phyloP scores from a whole-genome alignment of 2,329 filamentous ascomycete genomes.

The Colletotrichum aenigma region DNA sequence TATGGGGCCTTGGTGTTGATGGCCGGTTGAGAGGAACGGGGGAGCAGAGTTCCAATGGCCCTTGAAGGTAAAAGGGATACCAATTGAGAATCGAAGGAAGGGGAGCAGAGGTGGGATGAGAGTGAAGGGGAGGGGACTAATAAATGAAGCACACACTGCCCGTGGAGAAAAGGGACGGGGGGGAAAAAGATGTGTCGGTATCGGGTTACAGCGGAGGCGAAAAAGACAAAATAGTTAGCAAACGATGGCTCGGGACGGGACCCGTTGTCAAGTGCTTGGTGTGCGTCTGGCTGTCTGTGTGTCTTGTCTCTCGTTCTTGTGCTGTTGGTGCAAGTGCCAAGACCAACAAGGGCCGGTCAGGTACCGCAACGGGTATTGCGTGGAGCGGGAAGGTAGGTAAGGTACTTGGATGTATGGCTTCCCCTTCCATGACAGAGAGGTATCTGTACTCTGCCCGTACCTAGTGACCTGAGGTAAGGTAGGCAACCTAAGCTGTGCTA shows the following conservation, averaged over 20 bases:
- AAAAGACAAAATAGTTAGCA: constrained; percentile 6
- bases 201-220: constrained; percentile 10
- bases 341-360: not conserved
- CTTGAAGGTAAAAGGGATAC: constrained; percentile 2
- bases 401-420: not conserved
- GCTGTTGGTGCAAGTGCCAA: not conserved
- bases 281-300: not conserved
- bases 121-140: constrained; percentile 5
- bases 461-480: not conserved
- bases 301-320: not conserved
- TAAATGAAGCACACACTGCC: constrained; percentile 9
- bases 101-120: not conserved
- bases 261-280: constrained; percentile 8
- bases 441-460: not conserved
- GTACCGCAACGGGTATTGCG: not conserved
- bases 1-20: not conserved
- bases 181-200: not conserved
- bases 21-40: constrained; percentile 4
- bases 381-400: not conserved
- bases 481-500: not conserved
- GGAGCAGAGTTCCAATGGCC: constrained; percentile 14
- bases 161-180: not conserved
- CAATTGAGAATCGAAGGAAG: not conserved
- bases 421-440: not conserved
- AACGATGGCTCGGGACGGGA: constrained; percentile 9